Conservation (phyloP, 352 stramenopile genomes). For the Plasmopara muralis region DNA sequence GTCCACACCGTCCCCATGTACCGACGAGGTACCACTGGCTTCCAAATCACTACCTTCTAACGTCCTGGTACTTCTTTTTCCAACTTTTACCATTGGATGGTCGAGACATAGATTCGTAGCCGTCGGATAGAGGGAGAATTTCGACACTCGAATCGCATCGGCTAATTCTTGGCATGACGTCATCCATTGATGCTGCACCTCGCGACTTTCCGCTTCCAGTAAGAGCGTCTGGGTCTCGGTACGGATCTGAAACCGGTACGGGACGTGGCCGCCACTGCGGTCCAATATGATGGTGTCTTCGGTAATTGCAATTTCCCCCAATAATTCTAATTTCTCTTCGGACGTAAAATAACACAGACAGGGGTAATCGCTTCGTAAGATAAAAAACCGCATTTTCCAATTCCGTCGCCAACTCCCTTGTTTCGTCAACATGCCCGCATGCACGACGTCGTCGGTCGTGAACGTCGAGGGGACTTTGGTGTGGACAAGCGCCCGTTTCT, state of each 20-base stretch:
- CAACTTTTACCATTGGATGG: background rate
- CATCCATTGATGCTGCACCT: conserved; percentile 65
- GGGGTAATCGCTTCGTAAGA: conserved; percentile 64
- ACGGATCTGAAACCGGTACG: conserved; percentile 66
- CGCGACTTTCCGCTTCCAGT: conserved; percentile 57
- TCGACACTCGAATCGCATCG: conserved; percentile 53
- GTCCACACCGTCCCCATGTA: conserved; percentile 14
- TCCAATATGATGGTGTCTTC: conserved; percentile 75
- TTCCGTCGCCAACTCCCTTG: conserved; percentile 81
- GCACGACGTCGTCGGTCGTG: conserved; percentile 61
- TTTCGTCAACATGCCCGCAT: conserved; percentile 58
- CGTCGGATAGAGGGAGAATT: conserved; percentile 26
- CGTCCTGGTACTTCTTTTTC: too few relatives aligned
- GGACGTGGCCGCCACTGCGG: conserved; percentile 41
- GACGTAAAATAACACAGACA: conserved; percentile 79
- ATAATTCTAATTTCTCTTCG: conserved; percentile 73
- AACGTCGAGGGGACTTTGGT: conserved; percentile 41
- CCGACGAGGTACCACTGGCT: conserved; percentile 1
- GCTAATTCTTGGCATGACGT: conserved; percentile 61
- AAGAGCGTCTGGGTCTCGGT: conserved; percentile 47
- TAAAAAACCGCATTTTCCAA: conserved; percentile 83
- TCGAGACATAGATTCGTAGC: conserved; percentile 5
- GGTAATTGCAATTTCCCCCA: conserved; percentile 62
- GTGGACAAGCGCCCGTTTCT: conserved; percentile 9
- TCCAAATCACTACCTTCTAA: too few relatives aligned